phyloP scores from a whole-genome alignment of 257 asterid species.

The Solanum corneliomulleri region DNA sequence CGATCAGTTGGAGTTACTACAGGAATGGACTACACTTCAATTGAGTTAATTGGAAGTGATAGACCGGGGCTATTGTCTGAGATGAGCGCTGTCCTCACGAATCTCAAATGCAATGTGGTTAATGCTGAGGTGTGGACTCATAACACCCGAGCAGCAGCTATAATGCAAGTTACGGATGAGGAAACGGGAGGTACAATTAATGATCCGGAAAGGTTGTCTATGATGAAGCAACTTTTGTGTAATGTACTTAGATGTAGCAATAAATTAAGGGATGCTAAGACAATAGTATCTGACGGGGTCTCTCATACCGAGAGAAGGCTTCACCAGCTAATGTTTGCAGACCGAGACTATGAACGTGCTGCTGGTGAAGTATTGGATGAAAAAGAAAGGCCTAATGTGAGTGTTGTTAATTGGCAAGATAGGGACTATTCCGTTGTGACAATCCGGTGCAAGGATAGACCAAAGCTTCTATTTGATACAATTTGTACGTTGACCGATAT shows the following conservation, averaged over 20 bases:
- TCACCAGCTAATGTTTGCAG: slow-evolving; percentile 73
- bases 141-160: slow-evolving; percentile 72
- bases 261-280: slow-evolving; percentile 53
- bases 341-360: slow-evolving; percentile 43
- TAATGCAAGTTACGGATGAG: slow-evolving; percentile 66
- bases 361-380: background rate
- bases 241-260: slow-evolving; percentile 65
- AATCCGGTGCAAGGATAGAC: slow-evolving; percentile 44
- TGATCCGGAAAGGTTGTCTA: slow-evolving; percentile 39
- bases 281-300: slow-evolving; percentile 40
- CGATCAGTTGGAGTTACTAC: slow-evolving; percentile 60
- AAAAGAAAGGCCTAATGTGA: slow-evolving; percentile 25
- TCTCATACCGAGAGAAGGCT: slow-evolving; percentile 70
- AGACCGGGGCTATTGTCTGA: slow-evolving; percentile 81
- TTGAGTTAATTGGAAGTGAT: slow-evolving; percentile 70
- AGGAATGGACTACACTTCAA: slow-evolving; percentile 45
- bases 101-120: slow-evolving; percentile 68
- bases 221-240: slow-evolving; percentile 47
- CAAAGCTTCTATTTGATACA: slow-evolving; percentile 58
- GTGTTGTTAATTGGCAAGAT: slow-evolving; percentile 33
- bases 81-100: slow-evolving; percentile 65
- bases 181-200: slow-evolving; percentile 33
- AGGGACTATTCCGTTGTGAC: slow-evolving; percentile 40
- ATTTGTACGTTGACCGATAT: slow-evolving; percentile 62
- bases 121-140: slow-evolving; percentile 86